phyloP scores from a whole-genome alignment of 2,329 filamentous ascomycete species.

The Mycocentrospora acerina region DNA sequence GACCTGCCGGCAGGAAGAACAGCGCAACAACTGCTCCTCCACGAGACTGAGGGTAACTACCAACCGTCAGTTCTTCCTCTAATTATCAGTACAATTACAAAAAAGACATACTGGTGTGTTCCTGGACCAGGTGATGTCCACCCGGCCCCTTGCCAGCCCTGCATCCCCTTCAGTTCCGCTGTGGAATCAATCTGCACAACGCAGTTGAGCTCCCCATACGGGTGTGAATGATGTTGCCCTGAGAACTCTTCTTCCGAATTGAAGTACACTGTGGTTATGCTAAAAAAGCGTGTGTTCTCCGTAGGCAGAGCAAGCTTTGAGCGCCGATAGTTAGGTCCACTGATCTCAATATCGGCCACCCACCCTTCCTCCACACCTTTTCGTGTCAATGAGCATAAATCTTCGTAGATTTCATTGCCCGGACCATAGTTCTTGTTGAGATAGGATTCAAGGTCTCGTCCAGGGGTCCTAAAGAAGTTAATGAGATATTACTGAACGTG shows the following conservation, averaged over 20 bases:
- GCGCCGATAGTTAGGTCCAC: conserved; percentile 31
- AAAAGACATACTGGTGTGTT: conserved; percentile 57
- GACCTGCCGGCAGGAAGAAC: conserved; percentile 58
- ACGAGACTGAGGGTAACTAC: conserved; percentile 53
- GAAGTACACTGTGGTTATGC: conserved; percentile 61
- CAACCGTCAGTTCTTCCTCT: background rate
- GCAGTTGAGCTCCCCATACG: conserved; percentile 60
- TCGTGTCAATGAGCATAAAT: conserved; percentile 37
- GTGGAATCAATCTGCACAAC: conserved; percentile 53
- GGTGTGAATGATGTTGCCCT: conserved; percentile 57
- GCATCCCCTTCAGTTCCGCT: conserved; percentile 58
- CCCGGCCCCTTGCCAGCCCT: conserved; percentile 57
- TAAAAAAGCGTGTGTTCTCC: conserved; percentile 53
- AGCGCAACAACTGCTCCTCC: conserved; percentile 54
- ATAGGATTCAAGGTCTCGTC: conserved; percentile 36
- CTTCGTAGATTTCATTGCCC: conserved; percentile 40
- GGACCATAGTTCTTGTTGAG: conserved; percentile 41
- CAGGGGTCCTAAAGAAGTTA: conserved; percentile 32
- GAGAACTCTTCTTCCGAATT: conserved; percentile 51
- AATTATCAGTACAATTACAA: conserved; percentile 3
- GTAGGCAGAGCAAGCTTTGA: conserved; percentile 51
- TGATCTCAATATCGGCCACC: conserved; percentile 38
- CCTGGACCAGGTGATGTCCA: conserved; percentile 59
- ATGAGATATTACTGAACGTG: background rate
- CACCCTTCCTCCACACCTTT: conserved; percentile 41